These are phyloP conservation scores for Rhodotorula glutinis DNA, from an alignment of 1,284 basidiomycete species.

Conservation along the genomic window DNA sequence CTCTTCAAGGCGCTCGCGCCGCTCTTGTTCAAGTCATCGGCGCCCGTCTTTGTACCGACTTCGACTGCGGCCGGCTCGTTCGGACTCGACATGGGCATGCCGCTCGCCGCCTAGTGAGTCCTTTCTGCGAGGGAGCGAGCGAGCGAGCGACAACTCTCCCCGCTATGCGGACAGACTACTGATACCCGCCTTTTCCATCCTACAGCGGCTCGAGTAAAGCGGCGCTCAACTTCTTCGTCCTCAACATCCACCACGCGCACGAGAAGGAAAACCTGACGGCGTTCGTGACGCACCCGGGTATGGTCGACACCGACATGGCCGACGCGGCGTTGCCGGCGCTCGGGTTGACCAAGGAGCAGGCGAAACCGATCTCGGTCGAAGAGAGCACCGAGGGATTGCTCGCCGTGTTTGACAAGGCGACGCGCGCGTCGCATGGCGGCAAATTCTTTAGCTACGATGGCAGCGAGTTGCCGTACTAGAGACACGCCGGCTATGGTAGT, in stretches of 20 bases:
- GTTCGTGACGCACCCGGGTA: slow-evolving; percentile 2
- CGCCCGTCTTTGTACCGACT: slow-evolving; percentile 19
- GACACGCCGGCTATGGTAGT: no score
- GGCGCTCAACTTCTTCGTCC: slow-evolving; percentile 6
- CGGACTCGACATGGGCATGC: not conserved
- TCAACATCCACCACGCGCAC: not conserved
- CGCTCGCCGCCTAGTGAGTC: not conserved
- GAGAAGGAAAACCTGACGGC: slow-evolving; percentile 4
- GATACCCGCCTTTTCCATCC: no score
- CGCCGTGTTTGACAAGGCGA: slow-evolving; percentile 1
- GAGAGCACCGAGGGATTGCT: not conserved
- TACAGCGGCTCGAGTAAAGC: slow-evolving; percentile 10
- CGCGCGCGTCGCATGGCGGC: slow-evolving; percentile 3
- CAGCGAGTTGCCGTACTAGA: not conserved
- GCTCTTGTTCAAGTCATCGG: slow-evolving; percentile 12
- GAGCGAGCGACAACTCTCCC: no score
- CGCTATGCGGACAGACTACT: no score
- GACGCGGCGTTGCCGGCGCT: not conserved
- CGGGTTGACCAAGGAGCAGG: no score
- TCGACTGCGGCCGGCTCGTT: not conserved
- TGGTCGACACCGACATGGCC: slow-evolving; percentile 18
- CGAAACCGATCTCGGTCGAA: not conserved
- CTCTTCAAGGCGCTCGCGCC: slow-evolving; percentile 20
- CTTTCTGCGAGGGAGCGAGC: no score
- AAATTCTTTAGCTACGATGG: slow-evolving; percentile 7